Percentiles rank a stretch among this genome's conserved stretches.
These are phyloP conservation scores for Monosporascus sp. DNA, from an alignment of 2,329 filamentous ascomycete species.

Conservation along the genomic window DNA sequence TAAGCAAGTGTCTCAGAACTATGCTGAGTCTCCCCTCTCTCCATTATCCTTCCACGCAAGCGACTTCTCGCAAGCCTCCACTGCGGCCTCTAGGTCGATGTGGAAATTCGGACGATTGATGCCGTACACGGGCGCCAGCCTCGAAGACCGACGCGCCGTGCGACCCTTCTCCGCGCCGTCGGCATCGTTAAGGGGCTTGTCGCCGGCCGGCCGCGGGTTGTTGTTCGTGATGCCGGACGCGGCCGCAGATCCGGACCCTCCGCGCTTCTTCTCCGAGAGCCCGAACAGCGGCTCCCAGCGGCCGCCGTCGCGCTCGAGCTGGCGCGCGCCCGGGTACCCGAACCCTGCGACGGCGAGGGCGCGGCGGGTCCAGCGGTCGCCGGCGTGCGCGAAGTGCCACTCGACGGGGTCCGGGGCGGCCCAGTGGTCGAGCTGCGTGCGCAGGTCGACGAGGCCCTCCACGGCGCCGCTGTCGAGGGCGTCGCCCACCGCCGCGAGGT, in stretches of 20 bases:
- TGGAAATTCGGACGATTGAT: slow-evolving; percentile 45
- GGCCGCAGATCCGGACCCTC: too few species aligned
- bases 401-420: slow-evolving; percentile 42
- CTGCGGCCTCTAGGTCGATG: slow-evolving; percentile 37
- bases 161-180: neutral
- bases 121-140: slow-evolving; percentile 28
- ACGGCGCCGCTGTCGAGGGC: slow-evolving; percentile 51
- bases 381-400: slow-evolving; percentile 50
- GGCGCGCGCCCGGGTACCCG: slow-evolving; percentile 32
- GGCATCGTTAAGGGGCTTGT: neutral
- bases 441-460: slow-evolving; percentile 51
- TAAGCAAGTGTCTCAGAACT: neutral
- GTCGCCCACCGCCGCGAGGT: slow-evolving; percentile 52
- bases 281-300: slow-evolving; percentile 12
- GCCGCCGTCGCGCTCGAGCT: neutral
- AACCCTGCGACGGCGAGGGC: slow-evolving; percentile 53
- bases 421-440: slow-evolving; percentile 49
- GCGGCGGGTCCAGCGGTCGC: slow-evolving; percentile 52
- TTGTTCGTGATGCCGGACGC: too few species aligned
- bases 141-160: neutral
- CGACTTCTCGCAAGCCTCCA: slow-evolving; percentile 19
- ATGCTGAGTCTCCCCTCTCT: neutral
- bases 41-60: neutral
- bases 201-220: neutral
- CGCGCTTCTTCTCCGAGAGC: slow-evolving; percentile 11